Evolutionary conservation across 306 rosid species (phyloP), one percentile per base, ranked within the genome.

Genomic region (Rosa rugosa): DNA sequence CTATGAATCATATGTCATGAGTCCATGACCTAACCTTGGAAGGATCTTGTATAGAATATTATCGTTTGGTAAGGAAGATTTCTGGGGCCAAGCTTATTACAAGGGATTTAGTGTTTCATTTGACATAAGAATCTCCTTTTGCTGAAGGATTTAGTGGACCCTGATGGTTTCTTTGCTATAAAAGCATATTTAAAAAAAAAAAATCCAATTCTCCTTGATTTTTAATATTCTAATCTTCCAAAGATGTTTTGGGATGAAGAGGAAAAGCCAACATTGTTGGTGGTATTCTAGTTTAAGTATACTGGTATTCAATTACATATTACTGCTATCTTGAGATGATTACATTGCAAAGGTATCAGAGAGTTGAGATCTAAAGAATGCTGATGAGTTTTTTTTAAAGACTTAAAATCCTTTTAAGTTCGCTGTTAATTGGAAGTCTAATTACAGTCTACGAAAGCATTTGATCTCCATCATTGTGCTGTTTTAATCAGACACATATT

Each of bases 81-180:
- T 36, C 49, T 66, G 71, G 71, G 71, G 71, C 71, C 46, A 66
- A 38, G 47, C 27, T 66, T 38, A 16, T 64, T 34, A 16, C 42
- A 14, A 31, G 44, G 22, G 23, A 8, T 38, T 38, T 18, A 17
- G 27, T 0, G 17, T 74, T 74, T n/a, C 77, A 74, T 74, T 74
- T 56, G 40, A 8, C 25, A 13, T 57, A 18, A 66, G 11, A 27
- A 20, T 25, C 13, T 59, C 18, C 56, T 46, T 75, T 59, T 60
- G 23, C 11, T 18, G 63, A 75, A 56, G 54, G 44, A 45, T 62
- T 75, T 20, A 22, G 71, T 62, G 79, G 71, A 75, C 79, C 79
- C 31, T 60, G 57, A 49, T 54, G 2, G 69, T 23, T 41, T 27
- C 38, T 70, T 56, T 34, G 45, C 81, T 42, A 44, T 41, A 18